A percentile compares a stretch with the other conserved stretches of the same genome.
Evolutionary conservation across 2,329 filamentous ascomycete genomes (phyloP).

Genomic region (Thermomyces lanuginosus): DNA sequence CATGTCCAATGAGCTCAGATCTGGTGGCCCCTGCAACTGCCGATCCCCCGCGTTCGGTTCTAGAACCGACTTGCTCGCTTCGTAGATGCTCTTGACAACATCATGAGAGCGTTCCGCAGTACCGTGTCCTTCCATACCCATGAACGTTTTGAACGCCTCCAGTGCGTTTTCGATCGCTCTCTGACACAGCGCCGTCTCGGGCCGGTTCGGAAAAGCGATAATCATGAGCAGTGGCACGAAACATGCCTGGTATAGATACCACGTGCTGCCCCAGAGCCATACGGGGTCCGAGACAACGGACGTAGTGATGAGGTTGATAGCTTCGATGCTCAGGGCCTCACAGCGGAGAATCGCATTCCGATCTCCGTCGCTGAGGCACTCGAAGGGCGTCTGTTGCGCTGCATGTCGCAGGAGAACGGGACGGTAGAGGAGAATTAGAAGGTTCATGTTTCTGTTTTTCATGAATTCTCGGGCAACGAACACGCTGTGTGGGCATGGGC

Average conservation of each 20-base stretch:
- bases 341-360: conserved; percentile 4
- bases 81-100: no score
- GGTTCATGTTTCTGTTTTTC: conserved; percentile 10
- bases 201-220: conserved; percentile 3
- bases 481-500: conserved; percentile 2
- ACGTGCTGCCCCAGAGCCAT: conserved; percentile 7
- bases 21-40: no score
- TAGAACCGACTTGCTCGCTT: no score
- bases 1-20: no score
- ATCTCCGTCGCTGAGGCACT: conserved; percentile 5
- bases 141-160: no score
- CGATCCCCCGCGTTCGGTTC: no score
- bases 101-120: no score
- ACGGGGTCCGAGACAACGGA: conserved; percentile 7
- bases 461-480: conserved; percentile 5
- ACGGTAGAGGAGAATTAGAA: conserved; percentile 10
- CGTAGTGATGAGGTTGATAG: conserved; percentile 2
- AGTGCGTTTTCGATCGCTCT: conserved; percentile 1
- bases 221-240: conserved; percentile 8
- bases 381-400: conserved; percentile 2
- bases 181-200: no score
- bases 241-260: conserved; percentile 10
- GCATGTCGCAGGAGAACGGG: conserved; percentile 7
- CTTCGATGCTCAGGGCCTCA: conserved; percentile 4
- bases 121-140: no score